These are phyloP conservation scores for Oryza longistaminata DNA, from an alignment of 176 grass and related monocot genomes.

Conservation along the genomic window DNA sequence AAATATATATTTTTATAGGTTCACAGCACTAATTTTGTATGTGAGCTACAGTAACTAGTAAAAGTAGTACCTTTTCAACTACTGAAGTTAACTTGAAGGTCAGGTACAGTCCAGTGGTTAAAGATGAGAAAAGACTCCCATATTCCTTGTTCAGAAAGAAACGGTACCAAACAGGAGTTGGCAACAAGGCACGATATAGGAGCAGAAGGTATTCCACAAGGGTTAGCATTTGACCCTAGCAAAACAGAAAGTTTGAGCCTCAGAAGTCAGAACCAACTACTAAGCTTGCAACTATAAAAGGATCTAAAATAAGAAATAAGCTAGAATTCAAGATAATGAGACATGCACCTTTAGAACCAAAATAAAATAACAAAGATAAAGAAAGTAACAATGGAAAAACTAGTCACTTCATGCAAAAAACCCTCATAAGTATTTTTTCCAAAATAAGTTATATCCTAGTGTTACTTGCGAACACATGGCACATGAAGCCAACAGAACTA, in stretches of 20 bases:
- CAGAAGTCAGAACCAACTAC: conserved; percentile 38
- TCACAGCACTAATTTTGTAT: conserved; percentile 9
- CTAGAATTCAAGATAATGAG: background rate
- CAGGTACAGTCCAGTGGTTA: conserved; percentile 92
- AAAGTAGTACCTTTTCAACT: conserved; percentile 85
- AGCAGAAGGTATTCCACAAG: conserved; percentile 93
- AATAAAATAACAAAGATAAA: background rate
- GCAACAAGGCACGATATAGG: conserved; percentile 88
- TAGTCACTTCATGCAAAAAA: too few relatives aligned
- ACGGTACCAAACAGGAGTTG: conserved; percentile 95
- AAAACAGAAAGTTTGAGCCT: conserved; percentile 38
- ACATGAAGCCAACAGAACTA: background rate
- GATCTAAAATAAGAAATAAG: conserved; percentile 14
- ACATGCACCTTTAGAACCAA: background rate
- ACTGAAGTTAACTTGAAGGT: conserved; percentile 98
- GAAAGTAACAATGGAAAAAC: too few relatives aligned
- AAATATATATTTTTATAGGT: background rate
- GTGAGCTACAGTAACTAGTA: background rate
- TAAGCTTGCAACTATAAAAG: background rate
- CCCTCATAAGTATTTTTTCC: background rate
- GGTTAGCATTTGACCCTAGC: conserved; percentile 98
- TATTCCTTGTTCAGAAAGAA: conserved; percentile 99
- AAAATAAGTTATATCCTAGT: background rate
- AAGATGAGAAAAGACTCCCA: conserved; percentile 95
- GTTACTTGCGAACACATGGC: conserved; percentile 11